Evolutionary conservation across 2,329 filamentous ascomycete species (phyloP).

Genomic region (Aureobasidium sp.): DNA sequence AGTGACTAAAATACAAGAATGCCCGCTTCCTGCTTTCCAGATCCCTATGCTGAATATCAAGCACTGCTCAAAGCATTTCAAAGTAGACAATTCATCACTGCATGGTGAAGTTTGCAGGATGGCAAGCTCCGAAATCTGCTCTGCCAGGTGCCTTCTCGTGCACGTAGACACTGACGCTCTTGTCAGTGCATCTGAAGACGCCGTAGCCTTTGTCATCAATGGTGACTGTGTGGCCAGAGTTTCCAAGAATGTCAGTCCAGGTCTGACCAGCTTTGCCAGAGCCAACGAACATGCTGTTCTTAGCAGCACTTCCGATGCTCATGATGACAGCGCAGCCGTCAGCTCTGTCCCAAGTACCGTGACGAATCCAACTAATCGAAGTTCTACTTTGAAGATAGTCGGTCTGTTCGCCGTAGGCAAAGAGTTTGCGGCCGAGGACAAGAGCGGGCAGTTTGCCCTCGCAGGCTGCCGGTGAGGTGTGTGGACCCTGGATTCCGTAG

Average conservation of each 20-base stretch:
- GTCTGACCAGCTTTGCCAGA: slow-evolving; percentile 39
- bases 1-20: no score
- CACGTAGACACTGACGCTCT: slow-evolving; percentile 56
- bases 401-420: slow-evolving; percentile 56
- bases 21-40: no score
- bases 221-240: slow-evolving; percentile 46
- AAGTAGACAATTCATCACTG: not conserved
- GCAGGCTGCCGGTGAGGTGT: slow-evolving; percentile 40
- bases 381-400: slow-evolving; percentile 54
- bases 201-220: slow-evolving; percentile 55
- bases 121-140: slow-evolving; percentile 30
- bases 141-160: slow-evolving; percentile 46
- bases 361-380: slow-evolving; percentile 52
- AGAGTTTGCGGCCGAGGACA: slow-evolving; percentile 54
- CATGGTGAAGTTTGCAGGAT: slow-evolving; percentile 12
- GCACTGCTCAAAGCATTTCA: not conserved
- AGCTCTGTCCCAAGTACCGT: slow-evolving; percentile 40
- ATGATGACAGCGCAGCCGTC: slow-evolving; percentile 27
- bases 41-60: not conserved
- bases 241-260: slow-evolving; percentile 55
- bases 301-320: slow-evolving; percentile 37
- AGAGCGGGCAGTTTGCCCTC: slow-evolving; percentile 44
- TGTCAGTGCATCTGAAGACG: slow-evolving; percentile 44
- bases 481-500: slow-evolving; percentile 50
- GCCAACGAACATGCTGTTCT: slow-evolving; percentile 55